Evolutionary conservation across 2,329 filamentous ascomycete species (phyloP).

Genomic region (Fusarium sp.): DNA sequence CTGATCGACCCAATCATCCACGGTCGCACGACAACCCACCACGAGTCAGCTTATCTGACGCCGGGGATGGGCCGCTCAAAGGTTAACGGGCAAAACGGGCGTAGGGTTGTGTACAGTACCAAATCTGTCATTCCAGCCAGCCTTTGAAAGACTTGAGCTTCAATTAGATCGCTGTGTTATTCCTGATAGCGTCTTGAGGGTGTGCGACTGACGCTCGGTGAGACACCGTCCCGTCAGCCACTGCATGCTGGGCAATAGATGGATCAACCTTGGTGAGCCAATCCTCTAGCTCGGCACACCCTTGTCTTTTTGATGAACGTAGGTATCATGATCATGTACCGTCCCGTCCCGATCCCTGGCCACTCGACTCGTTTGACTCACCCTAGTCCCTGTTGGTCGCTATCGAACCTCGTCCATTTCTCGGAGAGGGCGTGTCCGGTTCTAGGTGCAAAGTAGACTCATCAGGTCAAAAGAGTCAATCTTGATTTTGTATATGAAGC

Average conservation of each 20-base stretch:
- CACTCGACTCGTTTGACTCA: slow-evolving; percentile 2
- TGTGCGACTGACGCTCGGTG: slow-evolving; percentile 18
- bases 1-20: slow-evolving; percentile 22
- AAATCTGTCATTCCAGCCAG: not conserved
- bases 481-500: slow-evolving; percentile 35
- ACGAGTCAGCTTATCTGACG: slow-evolving; percentile 44
- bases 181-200: not conserved
- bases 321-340: slow-evolving; percentile 27
- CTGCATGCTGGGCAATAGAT: slow-evolving; percentile 4
- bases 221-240: slow-evolving; percentile 5
- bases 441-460: slow-evolving; percentile 1
- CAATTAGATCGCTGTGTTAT: no score
- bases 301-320: not conserved
- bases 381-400: slow-evolving; percentile 22
- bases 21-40: slow-evolving; percentile 30
- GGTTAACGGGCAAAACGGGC: not conserved
- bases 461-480: slow-evolving; percentile 10
- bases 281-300: not conserved
- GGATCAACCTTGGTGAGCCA: not conserved
- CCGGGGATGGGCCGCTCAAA: slow-evolving; percentile 11
- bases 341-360: slow-evolving; percentile 38
- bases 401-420: not conserved
- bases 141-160: not conserved
- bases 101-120: not conserved
- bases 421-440: slow-evolving; percentile 28